These are phyloP conservation scores for Chaetomium olivaceum DNA, from an alignment of 2,329 filamentous ascomycete species.

Conservation along the genomic window DNA sequence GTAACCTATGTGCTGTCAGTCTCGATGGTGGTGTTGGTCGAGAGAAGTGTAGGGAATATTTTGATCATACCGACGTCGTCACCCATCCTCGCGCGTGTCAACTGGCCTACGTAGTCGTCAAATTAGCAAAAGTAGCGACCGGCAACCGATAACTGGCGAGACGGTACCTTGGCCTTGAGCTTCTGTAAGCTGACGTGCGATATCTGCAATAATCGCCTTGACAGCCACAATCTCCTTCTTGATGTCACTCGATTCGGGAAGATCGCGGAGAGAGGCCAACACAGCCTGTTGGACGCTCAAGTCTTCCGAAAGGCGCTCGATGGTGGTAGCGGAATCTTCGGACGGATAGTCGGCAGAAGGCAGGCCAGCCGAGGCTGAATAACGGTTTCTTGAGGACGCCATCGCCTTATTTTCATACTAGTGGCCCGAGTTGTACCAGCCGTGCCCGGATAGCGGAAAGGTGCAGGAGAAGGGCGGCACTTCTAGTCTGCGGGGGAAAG, in stretches of 20 bases:
- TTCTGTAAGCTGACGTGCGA: conserved; percentile 38
- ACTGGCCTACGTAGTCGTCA: background rate
- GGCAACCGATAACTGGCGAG: background rate
- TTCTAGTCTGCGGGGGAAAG: background rate
- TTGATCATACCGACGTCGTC: conserved; percentile 1
- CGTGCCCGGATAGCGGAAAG: background rate
- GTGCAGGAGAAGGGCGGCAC: background rate
- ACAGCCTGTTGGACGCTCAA: conserved; percentile 47
- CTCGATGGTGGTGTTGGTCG: background rate
- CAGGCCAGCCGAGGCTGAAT: conserved; percentile 11
- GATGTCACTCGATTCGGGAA: conserved; percentile 31
- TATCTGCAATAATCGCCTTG: conserved; percentile 20
- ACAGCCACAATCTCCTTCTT: conserved; percentile 35
- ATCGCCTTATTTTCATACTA: conserved; percentile 9
- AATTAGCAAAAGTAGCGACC: conserved; percentile 6
- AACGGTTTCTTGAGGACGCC: conserved; percentile 12
- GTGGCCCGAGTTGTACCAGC: background rate
- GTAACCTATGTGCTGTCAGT: conserved; percentile 8
- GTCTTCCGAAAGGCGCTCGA: conserved; percentile 42
- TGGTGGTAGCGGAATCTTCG: background rate
- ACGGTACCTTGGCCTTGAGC: conserved; percentile 21
- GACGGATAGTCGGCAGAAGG: background rate
- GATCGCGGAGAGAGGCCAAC: conserved; percentile 44
- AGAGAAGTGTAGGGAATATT: too few relatives aligned
- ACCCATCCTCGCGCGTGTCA: background rate